Conservation (phyloP, 192 early-diverging fungal species). For the Chytriomyces confervae region DNA sequence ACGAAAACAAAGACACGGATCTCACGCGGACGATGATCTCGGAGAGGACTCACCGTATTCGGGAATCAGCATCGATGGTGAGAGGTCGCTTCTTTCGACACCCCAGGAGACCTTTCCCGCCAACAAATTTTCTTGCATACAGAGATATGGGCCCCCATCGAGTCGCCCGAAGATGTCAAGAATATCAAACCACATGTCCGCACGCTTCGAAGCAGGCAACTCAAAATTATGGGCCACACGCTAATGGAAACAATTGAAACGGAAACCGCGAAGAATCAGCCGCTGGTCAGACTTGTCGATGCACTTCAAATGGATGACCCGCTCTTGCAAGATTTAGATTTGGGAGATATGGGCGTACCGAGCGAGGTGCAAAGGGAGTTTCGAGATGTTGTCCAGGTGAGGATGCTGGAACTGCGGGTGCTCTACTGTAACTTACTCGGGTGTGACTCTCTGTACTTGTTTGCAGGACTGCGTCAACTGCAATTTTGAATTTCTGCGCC, state of each 20-base stretch:
- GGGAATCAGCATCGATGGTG: constrained; percentile 41
- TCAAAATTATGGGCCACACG: constrained; percentile 59
- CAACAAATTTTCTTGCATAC: constrained; percentile 2
- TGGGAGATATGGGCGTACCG: constrained; percentile 28
- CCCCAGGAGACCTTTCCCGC: background rate
- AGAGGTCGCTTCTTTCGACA: background rate
- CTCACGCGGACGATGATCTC: constrained; percentile 11
- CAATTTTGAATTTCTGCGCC: constrained; percentile 30
- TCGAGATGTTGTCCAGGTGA: constrained; percentile 37
- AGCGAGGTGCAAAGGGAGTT: constrained; percentile 34
- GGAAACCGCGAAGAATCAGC: constrained; percentile 53
- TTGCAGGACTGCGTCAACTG: constrained; percentile 32
- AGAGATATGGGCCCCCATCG: constrained; percentile 55
- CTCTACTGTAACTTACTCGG: background rate
- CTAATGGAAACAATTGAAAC: constrained; percentile 71
- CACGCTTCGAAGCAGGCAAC: constrained; percentile 61
- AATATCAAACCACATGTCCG: constrained; percentile 58
- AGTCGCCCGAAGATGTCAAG: constrained; percentile 64
- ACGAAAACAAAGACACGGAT: background rate
- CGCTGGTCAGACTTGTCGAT: constrained; percentile 30
- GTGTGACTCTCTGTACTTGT: background rate
- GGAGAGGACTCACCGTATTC: constrained; percentile 34
- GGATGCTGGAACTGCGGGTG: background rate
- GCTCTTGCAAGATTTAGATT: constrained; percentile 27
- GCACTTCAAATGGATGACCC: constrained; percentile 38